Base-by-base conservation (phyloP, 23 red algal genomes). In the Gracilaria caudata region DNA sequence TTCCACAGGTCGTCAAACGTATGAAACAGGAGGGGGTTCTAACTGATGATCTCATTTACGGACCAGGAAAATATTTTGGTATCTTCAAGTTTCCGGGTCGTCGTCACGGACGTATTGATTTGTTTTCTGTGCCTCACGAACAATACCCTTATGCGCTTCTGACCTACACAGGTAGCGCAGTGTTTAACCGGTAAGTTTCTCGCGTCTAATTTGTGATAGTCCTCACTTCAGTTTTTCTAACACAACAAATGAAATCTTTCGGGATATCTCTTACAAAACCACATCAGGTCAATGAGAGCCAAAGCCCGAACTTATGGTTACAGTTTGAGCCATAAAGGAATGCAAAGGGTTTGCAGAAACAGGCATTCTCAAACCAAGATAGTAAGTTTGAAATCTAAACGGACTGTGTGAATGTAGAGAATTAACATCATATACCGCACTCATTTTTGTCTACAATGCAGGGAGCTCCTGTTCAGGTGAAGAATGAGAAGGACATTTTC, bases 91-190 rank as follows among this genome's bases (percentile, higher is more conserved):
- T 91, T 40, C 87, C 87, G 11, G 87, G 87, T 19, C 60, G 76
- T 16, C 76, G 56, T 20, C 87, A 91, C 44, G 77, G 55, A 3
- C 75, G 87, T 29, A 64, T 91, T 40, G 87, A 91, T 61, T 74
- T 91, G 64, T 91, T 91, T 82, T 77, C 87, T 20, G 87, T 91
- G 2, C 87, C 87, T 24, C 57, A 91, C 24, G 75, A 81, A 70
- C 66, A 91, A 49, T 91, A 91, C 63, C 77, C 87, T 65, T 91
- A 68, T 45, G 87, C 87, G 1, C 39, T 91, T 20, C 33, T 91
- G 26, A 91, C 87, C 12, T 91, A 91, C 74, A 91, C 87, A 6
- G 87, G 87, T 1, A 91, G 87, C 73, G 87, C 77, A 17, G 51
- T 91, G 24, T 91, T 91, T 63, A 91, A 91, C 36, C 37, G 87